phyloP scores from a whole-genome alignment of 495 filamentous ascomycete genomes.

The Aspergillus haitiensis region DNA sequence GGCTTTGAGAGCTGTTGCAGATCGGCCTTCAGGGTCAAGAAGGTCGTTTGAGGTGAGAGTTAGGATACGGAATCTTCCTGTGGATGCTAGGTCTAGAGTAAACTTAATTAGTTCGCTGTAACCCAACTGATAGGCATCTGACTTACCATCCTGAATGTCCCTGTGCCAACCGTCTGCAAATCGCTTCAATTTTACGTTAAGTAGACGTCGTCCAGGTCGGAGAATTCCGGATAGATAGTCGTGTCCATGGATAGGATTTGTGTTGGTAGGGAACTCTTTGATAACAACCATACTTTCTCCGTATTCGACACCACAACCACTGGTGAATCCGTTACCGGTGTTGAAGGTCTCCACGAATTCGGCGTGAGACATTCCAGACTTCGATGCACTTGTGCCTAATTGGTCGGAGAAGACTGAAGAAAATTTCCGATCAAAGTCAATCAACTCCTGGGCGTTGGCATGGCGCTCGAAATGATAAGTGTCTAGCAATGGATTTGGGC shows the following conservation, averaged over 20 bases:
- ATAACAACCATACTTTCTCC: conserved; percentile 34
- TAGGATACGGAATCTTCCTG: conserved; percentile 47
- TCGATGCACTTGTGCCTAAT: conserved; percentile 31
- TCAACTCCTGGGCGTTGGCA: conserved; percentile 65
- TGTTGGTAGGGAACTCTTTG: conserved; percentile 16
- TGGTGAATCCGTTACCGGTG: conserved; percentile 42
- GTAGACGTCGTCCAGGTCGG: conserved; percentile 30
- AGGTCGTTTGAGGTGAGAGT: conserved; percentile 37
- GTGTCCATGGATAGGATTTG: conserved; percentile 32
- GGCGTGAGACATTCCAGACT: conserved; percentile 42
- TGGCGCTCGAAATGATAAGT: conserved; percentile 71
- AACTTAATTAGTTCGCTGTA: conserved; percentile 36
- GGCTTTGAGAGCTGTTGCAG: conserved; percentile 32
- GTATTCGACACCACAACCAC: conserved; percentile 47
- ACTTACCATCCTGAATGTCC: conserved; percentile 49
- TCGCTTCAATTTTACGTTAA: conserved; percentile 38
- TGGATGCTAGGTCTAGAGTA: conserved; percentile 40
- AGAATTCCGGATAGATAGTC: conserved; percentile 45
- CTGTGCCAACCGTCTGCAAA: conserved; percentile 45
- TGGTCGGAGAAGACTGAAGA: conserved; percentile 48
- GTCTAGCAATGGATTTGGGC: conserved; percentile 55
- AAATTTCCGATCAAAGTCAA: conserved; percentile 66
- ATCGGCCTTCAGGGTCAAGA: conserved; percentile 26
- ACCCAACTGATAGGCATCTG: neutral
- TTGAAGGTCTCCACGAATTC: conserved; percentile 51